Evolutionary conservation across 2,329 filamentous ascomycete genomes (phyloP).

Genomic region (Botrytis cinerea): DNA sequence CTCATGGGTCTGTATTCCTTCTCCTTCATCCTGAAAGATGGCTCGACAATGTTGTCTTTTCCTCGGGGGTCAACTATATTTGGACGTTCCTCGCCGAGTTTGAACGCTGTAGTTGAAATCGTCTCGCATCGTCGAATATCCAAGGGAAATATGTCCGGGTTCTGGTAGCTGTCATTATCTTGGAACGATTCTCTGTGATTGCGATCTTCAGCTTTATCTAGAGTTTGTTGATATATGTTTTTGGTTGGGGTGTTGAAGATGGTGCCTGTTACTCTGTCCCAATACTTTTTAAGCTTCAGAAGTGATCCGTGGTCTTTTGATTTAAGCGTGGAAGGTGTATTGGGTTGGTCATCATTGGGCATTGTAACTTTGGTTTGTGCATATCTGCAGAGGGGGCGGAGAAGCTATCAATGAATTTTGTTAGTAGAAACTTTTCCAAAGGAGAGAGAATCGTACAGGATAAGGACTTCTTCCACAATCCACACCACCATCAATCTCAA

Average conservation of each 20-base stretch:
- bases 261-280: conserved; percentile 38
- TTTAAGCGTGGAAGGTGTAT: not conserved
- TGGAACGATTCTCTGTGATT: not conserved
- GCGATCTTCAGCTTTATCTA: not conserved
- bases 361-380: conserved; percentile 12
- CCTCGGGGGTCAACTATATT: not conserved
- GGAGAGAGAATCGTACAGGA: conserved; percentile 28
- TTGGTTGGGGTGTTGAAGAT: conserved; percentile 38
- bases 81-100: not conserved
- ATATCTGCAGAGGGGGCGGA: conserved; percentile 32
- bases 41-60: conserved; percentile 6
- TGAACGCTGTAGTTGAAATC: not conserved
- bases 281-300: conserved; percentile 30
- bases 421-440: not conserved
- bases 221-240: conserved; percentile 1
- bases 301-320: not conserved
- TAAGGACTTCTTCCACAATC: conserved; percentile 39
- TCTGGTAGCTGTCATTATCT: not conserved
- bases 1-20: conserved; percentile 24
- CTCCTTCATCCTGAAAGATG: conserved; percentile 3
- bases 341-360: not conserved
- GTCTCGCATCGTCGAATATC: conserved; percentile 35
- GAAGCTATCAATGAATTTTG: conserved; percentile 2
- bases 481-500: conserved; percentile 36
- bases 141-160: conserved; percentile 34